phyloP scores from a whole-genome alignment of 306 rosid genomes.

The Alnus rubra region DNA sequence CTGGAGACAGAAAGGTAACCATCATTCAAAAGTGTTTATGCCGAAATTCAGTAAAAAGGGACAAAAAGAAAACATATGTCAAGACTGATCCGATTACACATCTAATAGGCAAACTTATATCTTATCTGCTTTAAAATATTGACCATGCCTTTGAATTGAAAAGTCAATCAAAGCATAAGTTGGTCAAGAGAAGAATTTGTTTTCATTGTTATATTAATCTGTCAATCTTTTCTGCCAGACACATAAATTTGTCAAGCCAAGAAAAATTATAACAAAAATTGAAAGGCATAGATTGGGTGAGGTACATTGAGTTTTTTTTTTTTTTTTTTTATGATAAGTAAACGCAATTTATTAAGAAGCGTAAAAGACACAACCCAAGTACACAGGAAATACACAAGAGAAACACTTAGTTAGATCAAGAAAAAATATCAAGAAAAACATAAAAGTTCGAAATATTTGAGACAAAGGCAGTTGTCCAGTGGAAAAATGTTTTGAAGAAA shows the following conservation, averaged over 20 bases:
- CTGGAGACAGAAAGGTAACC: conserved; percentile 15
- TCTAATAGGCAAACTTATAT: background rate
- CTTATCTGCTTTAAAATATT: background rate
- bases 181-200: background rate
- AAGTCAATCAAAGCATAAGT: background rate
- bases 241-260: too few species aligned
- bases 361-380: too few species aligned
- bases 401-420: too few species aligned
- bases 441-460: too few species aligned
- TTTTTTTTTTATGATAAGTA: too few species aligned
- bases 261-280: too few species aligned
- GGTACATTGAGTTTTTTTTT: background rate
- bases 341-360: too few species aligned
- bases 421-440: too few species aligned
- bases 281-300: background rate
- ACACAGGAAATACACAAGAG: too few species aligned
- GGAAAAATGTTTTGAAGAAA: too few species aligned
- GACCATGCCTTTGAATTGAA: background rate
- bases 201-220: background rate
- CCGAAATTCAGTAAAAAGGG: background rate
- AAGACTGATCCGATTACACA: background rate
- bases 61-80: background rate
- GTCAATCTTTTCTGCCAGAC: background rate
- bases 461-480: too few species aligned
- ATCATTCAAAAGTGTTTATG: background rate